Conservation (phyloP, 805 yeast genomes). For the Pichia exigua region DNA sequence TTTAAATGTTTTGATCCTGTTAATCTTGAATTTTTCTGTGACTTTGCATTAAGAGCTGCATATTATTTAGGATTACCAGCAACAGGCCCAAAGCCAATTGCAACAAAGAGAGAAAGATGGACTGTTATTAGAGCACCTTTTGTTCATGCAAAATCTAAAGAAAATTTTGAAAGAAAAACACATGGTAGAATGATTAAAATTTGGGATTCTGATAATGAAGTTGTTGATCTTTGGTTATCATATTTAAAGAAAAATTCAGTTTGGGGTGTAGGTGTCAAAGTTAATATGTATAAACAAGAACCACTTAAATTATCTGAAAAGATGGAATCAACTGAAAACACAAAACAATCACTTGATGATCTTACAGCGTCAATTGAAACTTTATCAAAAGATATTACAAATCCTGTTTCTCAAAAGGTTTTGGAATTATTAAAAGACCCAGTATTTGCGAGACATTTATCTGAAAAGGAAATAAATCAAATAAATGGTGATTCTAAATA, state of each 20-base stretch:
- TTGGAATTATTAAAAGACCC: constrained; percentile 64
- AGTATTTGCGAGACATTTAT: constrained; percentile 51
- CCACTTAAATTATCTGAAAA: constrained; percentile 36
- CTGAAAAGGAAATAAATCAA: constrained; percentile 18
- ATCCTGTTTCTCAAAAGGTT: constrained; percentile 57
- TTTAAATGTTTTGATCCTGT: constrained; percentile 65
- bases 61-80: constrained; percentile 85
- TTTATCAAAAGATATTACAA: constrained; percentile 16
- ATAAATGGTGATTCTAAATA: constrained; percentile 9
- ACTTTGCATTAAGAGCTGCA: constrained; percentile 85
- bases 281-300: constrained; percentile 52
- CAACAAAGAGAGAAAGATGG: constrained; percentile 76
- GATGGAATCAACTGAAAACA: constrained; percentile 28
- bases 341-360: constrained; percentile 16
- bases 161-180: constrained; percentile 86
- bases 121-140: constrained; percentile 92
- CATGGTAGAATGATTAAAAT: constrained; percentile 65
- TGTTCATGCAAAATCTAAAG: constrained; percentile 89
- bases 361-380: constrained; percentile 19
- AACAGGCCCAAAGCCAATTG: constrained; percentile 60
- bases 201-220: constrained; percentile 81
- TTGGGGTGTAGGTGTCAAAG: constrained; percentile 79
- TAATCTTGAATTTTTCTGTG: constrained; percentile 66
- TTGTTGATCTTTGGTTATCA: constrained; percentile 73
- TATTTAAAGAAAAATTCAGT: constrained; percentile 69